Percentiles rank a stretch among this genome's conserved stretches.
Conservation (phyloP, 2,329 filamentous ascomycete genomes). For the Pochonia chlamydosporia region DNA sequence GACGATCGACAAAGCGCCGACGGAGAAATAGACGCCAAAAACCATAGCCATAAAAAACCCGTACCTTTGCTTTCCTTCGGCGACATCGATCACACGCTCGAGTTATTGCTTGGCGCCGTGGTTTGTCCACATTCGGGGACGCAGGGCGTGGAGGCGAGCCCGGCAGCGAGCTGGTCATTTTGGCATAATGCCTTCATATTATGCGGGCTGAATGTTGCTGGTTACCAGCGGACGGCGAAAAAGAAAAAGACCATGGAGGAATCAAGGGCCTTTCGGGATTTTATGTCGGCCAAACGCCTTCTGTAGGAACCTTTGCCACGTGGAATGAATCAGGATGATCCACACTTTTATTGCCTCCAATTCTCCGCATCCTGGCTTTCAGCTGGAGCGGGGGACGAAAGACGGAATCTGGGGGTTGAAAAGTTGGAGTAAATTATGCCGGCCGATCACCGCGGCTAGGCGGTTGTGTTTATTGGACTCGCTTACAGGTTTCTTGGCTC, state of each 20-base stretch:
- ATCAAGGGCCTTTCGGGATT: conserved; percentile 4
- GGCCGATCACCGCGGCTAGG: not conserved
- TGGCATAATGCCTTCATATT: conserved; percentile 1
- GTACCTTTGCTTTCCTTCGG: conserved; percentile 29
- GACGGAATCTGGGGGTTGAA: not conserved
- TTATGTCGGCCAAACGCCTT: conserved; percentile 1
- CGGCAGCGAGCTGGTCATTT: conserved; percentile 10
- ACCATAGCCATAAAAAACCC: not conserved
- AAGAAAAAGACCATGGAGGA: not conserved
- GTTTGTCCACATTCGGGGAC: conserved; percentile 7
- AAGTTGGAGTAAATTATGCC: not conserved
- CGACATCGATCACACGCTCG: conserved; percentile 31
- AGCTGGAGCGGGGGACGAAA: conserved; percentile 1
- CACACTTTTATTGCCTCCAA: conserved; percentile 8
- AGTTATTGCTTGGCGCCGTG: conserved; percentile 16
- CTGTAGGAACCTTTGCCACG: not conserved
- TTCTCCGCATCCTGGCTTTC: conserved; percentile 8
- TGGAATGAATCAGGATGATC: conserved; percentile 2
- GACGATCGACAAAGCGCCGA: conserved; percentile 10
- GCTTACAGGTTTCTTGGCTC: too few relatives aligned
- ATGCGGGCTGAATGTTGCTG: not conserved
- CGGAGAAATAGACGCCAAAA: conserved; percentile 2
- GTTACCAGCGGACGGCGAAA: not conserved
- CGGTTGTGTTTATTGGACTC: not conserved
- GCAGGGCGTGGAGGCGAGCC: conserved; percentile 13